A percentile compares a stretch with the other conserved stretches of the same genome.
Conservation (phyloP, 2,329 filamentous ascomycete species). For the Epichloe typhina region DNA sequence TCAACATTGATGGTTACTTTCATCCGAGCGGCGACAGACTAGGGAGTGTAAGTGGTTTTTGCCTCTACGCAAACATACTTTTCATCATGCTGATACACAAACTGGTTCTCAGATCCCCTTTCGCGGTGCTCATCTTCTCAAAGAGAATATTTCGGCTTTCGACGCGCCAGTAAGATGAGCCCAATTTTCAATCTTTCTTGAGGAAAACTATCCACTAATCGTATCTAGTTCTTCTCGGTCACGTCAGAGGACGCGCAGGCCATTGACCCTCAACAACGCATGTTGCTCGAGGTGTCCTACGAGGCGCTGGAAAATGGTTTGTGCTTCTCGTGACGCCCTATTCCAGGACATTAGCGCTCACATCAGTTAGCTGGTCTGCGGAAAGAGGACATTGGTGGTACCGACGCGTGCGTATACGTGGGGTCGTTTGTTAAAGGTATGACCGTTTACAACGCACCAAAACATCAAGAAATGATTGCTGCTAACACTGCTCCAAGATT, state of each 20-base stretch:
- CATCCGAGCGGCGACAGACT: slow-evolving; percentile 37
- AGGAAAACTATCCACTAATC: neutral
- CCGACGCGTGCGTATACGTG: slow-evolving; percentile 34
- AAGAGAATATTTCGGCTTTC: slow-evolving; percentile 31
- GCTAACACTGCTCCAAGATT: slow-evolving; percentile 21
- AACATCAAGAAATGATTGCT: neutral
- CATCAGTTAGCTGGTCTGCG: slow-evolving; percentile 26
- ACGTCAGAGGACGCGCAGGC: slow-evolving; percentile 36
- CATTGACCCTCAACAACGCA: slow-evolving; percentile 40
- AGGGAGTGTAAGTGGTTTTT: slow-evolving; percentile 27
- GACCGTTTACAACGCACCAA: neutral
- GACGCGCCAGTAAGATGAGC: slow-evolving; percentile 30
- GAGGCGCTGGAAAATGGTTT: slow-evolving; percentile 37
- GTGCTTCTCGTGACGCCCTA: neutral
- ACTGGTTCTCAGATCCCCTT: slow-evolving; percentile 27
- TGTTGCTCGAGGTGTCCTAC: slow-evolving; percentile 36
- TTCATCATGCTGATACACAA: slow-evolving; percentile 4
- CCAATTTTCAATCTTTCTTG: neutral
- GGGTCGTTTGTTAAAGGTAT: slow-evolving; percentile 37
- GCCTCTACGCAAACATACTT: neutral
- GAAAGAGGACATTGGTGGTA: slow-evolving; percentile 29
- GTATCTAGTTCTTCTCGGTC: slow-evolving; percentile 35
- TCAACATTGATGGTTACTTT: slow-evolving; percentile 40
- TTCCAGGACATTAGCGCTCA: neutral
- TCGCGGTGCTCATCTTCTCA: slow-evolving; percentile 37